Evolutionary conservation across 1,284 basidiomycete species (phyloP), one percentile per base, ranked within the genome.

Genomic region (Puccinia triticina): DNA sequence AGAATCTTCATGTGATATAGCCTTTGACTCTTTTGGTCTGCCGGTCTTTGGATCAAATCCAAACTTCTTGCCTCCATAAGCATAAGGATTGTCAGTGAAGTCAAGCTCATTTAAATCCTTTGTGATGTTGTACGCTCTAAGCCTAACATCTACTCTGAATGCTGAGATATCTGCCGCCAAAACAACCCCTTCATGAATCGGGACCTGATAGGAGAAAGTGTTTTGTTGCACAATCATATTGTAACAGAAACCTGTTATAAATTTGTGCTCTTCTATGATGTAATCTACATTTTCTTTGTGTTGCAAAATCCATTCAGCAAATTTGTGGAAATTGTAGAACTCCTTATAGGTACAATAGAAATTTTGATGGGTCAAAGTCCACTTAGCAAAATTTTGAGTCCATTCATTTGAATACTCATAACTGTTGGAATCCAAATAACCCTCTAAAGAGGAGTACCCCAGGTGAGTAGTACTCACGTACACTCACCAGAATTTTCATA

Each of bases 181-280:
- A 32, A 8, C 5, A 0, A 0, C 10, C 10, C 21, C 29, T 7
- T 29, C 26, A 0, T 26, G 16, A 16, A 7, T 29, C n/a, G 1
- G 14, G 32, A 77, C n/a, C 4, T n/a, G 18, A 40, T 77, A 40
- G 0, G 57, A n/a, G 43, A 64, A 64, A 1, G 46, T 18, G 55
- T 77, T 77, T 5, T 46, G 10, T 1, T 40, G 7, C 18, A 77
- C 18, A 14, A 29, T 11, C 7, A 77, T 46, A 32, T 76, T 53
- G 43, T 77, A 77, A 11, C 75, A 34, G 40, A 77, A 59, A 0
- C 21, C 75, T 29, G 23, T 23, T 43, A 77, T 46, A 16, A 61
- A 77, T 0, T 48, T 18, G 11, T 66, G 16, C 48, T 46, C 29
- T 0, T 26, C 14, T 1, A 32, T 12, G 1, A 77, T 26, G 2